Base-by-base conservation (phyloP, 2,329 filamentous ascomycete genomes). In the Chaetothyriales sp. region DNA sequence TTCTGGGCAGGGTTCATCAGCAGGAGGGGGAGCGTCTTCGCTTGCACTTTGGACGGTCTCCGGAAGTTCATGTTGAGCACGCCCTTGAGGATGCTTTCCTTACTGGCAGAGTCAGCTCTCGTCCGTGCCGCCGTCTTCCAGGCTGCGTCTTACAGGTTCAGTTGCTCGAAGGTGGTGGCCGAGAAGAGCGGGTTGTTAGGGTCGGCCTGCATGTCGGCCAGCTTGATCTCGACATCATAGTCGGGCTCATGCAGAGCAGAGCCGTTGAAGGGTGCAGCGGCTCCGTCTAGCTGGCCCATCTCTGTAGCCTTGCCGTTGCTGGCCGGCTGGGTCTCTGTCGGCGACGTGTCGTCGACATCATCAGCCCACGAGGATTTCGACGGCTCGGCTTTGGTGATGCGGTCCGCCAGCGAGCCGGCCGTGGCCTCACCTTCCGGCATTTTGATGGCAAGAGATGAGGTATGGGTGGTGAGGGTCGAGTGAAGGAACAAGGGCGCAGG, bases 11-110 rank as follows among this genome's bases (percentile, higher is more conserved):
- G 90, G 64, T 95, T 76, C 61, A 78, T 73, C 57, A 98, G 78
- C 64, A 98, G 85, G 51, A 98, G 77, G 25, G 92, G 92, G 18
- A 98, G 78, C 1, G 92, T 92, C 61, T 85, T 87, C 69, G 95
- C 92, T 73, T 98, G 92, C 59, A 98, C 94, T 73, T 98, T 98
- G 52, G 92, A 97, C 0, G 92, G 92, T 69, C 94, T 94, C 64
- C 83, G 78, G 74, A 95, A 97, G 70, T 85, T 85, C 77, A 97
- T 85, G 50, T 79, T 75, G 46, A 82, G 74, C 29, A 95, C 77
- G 47, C 88, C 89, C 59, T 86, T 81, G 50, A 89, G 77, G 58
- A 97, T 85, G 40, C 59, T 54, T 18, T 56, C 54, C 46, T 52
- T 50, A 43, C 58, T 60, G 50, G 4, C 33, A 40, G 15, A 50